Evolutionary conservation across 176 grass and related monocot species (phyloP).

Genomic region (Typha latifolia): DNA sequence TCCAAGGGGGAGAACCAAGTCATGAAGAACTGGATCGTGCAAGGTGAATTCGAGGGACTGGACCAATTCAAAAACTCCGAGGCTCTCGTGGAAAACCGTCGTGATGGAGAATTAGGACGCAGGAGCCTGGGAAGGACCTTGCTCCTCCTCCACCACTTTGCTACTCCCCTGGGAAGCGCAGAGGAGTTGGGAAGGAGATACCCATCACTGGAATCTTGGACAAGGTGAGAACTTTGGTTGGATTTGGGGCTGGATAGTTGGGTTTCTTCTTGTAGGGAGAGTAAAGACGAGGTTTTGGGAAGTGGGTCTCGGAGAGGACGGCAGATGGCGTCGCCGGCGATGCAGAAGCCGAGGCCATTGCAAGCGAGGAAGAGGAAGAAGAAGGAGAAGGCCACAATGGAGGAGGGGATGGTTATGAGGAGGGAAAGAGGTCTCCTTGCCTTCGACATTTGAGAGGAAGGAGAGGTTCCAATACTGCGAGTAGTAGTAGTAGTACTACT

Average conservation of each 20-base stretch:
- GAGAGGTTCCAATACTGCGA: not conserved
- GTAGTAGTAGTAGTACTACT: no score
- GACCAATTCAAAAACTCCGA: constrained; percentile 30
- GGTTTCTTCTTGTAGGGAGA: constrained; percentile 7
- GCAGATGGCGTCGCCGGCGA: constrained; percentile 1
- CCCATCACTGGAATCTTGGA: not conserved
- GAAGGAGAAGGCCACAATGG: constrained; percentile 11
- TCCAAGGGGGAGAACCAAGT: constrained; percentile 61
- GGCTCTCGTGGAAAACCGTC: constrained; percentile 34
- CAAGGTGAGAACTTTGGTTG: not conserved
- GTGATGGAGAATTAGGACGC: constrained; percentile 15
- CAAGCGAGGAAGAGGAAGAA: constrained; percentile 7
- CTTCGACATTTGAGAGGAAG: constrained; percentile 3
- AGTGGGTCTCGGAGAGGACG: not conserved
- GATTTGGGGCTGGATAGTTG: not conserved
- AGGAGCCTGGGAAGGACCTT: constrained; percentile 33
- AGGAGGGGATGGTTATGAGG: constrained; percentile 10
- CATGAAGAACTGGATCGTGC: constrained; percentile 61
- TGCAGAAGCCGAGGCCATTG: constrained; percentile 8
- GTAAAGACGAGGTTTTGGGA: constrained; percentile 6
- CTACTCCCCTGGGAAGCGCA: no score
- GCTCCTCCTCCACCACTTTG: constrained; percentile 23
- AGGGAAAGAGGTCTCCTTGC: constrained; percentile 13
- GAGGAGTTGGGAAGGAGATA: not conserved
- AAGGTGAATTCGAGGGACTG: constrained; percentile 11